Evolutionary conservation across 495 filamentous ascomycete genomes (phyloP).

Genomic region (Saxispiralis lemnorum): DNA sequence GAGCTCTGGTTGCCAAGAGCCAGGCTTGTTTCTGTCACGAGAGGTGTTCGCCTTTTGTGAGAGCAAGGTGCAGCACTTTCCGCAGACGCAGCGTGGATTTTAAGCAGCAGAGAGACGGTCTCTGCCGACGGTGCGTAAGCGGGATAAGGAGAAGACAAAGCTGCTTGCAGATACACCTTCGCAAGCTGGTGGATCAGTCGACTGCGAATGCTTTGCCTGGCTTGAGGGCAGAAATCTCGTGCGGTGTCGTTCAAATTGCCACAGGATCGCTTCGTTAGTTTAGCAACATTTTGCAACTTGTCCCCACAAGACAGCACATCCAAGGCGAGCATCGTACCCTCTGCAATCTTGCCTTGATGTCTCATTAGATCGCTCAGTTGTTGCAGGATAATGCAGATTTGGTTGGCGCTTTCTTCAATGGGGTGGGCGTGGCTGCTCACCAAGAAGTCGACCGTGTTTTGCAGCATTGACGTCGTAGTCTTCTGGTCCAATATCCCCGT

Average conservation of each 20-base stretch:
- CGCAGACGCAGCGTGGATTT: constrained; percentile 3
- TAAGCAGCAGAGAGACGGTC: not conserved
- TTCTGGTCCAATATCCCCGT: not conserved
- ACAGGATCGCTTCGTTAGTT: not conserved
- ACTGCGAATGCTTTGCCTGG: not conserved
- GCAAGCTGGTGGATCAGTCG: not conserved
- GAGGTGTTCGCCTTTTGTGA: not conserved
- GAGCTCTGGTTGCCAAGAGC: not conserved
- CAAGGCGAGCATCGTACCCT: constrained; percentile 1
- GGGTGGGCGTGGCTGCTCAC: not conserved
- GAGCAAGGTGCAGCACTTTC: not conserved
- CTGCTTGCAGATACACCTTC: not conserved
- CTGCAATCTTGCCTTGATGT: not conserved
- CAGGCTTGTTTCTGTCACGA: not conserved
- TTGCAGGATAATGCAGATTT: not conserved
- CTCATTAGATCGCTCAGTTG: not conserved
- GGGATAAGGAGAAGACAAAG: not conserved
- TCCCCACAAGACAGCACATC: constrained; percentile 1
- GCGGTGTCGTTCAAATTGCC: not conserved
- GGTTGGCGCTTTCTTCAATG: constrained; percentile 23
- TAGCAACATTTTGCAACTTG: not conserved
- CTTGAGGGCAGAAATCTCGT: not conserved
- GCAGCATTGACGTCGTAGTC: not conserved
- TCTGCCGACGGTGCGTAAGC: not conserved
- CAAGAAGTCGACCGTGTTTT: constrained; percentile 3